Base-by-base conservation (phyloP, 116 monocot genomes). In the Zostera marina region DNA sequence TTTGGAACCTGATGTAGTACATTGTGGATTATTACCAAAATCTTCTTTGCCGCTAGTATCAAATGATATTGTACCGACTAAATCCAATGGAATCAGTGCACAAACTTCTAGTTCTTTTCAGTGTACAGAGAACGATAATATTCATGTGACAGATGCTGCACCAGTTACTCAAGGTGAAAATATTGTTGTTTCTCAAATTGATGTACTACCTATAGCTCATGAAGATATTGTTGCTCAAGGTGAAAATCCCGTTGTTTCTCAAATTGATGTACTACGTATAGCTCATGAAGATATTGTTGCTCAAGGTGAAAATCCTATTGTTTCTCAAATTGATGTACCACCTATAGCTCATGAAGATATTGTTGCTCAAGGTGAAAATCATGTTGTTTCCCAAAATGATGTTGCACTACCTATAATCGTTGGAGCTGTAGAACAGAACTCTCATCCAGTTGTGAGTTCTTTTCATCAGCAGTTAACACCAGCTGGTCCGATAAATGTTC, bases 41-140 rank as follows among this genome's bases (percentile, higher is more conserved):
- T 38, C 39, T 55, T 25, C 56, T 15, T 14, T 40, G 2, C 56
- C 56, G 2, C 38, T 13, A 12, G 6, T 38, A n/a, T 40, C 15
- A 38, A 56, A 16, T 39, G 15, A 9, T 56, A 12, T 13, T 17
- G 62, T 59, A 21, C 44, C 46, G 14, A 41, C 22, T 44, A 17
- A 63, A 11, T 54, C 68, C 59, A 41, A 32, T 72, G 63, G 54
- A 43, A 19, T 62, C 41, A 58, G 59, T 53, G 41, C 41, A 45
- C 56, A 46, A 42, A 3, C 46, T 10, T 23, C 3, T 9, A 53
- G 8, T n/a, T 47, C 41, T 42, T 51, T 47, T 23, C 61, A 45
- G 16, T 16, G 25, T 53, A 54, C 20, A 5, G 24, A 23, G 12
- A 54, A 22, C 1, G 3, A 20, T 43, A 43, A 11, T 21, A 9